phyloP scores from a whole-genome alignment of 441 rosid genomes.

The Raphanus hybrid region DNA sequence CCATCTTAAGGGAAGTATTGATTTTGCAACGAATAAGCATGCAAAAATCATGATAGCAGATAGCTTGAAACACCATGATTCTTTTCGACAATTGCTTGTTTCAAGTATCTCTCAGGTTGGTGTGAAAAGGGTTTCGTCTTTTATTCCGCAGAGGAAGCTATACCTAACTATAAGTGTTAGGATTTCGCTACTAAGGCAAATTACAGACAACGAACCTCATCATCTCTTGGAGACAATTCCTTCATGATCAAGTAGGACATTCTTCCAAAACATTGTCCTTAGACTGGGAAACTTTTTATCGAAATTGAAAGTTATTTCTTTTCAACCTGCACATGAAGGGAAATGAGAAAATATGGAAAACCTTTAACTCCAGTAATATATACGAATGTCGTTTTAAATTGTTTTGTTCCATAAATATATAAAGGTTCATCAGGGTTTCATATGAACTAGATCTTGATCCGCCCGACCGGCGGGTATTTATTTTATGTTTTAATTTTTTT shows the following conservation, averaged over 20 bases:
- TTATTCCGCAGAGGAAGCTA: neutral
- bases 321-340: neutral
- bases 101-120: neutral
- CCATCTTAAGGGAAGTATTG: neutral
- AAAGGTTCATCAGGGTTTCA: conserved; percentile 2
- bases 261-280: conserved; percentile 3
- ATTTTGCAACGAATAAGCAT: too few species aligned
- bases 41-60: too few species aligned
- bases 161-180: neutral
- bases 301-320: neutral
- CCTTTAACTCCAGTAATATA: too few species aligned
- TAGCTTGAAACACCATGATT: neutral
- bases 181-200: neutral
- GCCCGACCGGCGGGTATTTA: too few species aligned
- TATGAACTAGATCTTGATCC: neutral
- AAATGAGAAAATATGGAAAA: neutral
- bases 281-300: neutral
- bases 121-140: neutral
- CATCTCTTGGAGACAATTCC: neutral
- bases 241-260: neutral
- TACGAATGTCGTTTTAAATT: neutral
- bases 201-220: neutral
- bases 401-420: neutral
- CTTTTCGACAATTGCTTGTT: neutral
- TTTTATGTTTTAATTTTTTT: too few species aligned